These are phyloP conservation scores for Phellopilus nigrolimitatus DNA, from an alignment of 1,284 basidiomycete species.

Conservation along the genomic window DNA sequence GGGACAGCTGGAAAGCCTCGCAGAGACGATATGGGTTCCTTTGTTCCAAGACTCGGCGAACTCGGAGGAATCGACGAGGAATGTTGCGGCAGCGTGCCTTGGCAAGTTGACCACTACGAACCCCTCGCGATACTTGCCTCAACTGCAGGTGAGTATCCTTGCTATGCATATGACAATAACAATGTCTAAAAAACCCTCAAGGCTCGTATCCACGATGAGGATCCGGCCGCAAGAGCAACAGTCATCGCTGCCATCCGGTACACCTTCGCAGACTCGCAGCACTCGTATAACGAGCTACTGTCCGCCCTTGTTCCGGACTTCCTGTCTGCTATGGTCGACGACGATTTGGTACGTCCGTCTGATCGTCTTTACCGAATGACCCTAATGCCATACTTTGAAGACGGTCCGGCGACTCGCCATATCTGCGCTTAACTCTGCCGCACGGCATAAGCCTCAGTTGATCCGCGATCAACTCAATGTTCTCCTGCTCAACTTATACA, in stretches of 20 bases:
- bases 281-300: constrained; percentile 84
- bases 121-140: constrained; percentile 83
- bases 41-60: constrained; percentile 82
- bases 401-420: constrained; percentile 83
- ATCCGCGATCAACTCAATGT: constrained; percentile 78
- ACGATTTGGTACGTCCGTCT: constrained; percentile 61
- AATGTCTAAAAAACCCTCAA: constrained; percentile 27
- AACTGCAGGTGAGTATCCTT: constrained; percentile 68
- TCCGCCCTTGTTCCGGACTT: constrained; percentile 87
- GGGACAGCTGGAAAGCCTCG: constrained; percentile 77
- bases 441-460: constrained; percentile 90
- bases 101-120: constrained; percentile 92
- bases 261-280: constrained; percentile 86
- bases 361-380: constrained; percentile 2
- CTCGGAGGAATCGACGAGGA: constrained; percentile 87
- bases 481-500: constrained; percentile 82
- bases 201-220: constrained; percentile 65
- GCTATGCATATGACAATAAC: background rate
- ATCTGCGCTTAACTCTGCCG: constrained; percentile 89
- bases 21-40: constrained; percentile 86
- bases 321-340: constrained; percentile 80
- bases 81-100: constrained; percentile 94
- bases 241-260: constrained; percentile 94
- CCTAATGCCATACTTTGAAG: constrained; percentile 35
- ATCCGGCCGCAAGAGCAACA: constrained; percentile 75